Conservation (phyloP, 805 yeast species). For the Naumovozyma baii region DNA sequence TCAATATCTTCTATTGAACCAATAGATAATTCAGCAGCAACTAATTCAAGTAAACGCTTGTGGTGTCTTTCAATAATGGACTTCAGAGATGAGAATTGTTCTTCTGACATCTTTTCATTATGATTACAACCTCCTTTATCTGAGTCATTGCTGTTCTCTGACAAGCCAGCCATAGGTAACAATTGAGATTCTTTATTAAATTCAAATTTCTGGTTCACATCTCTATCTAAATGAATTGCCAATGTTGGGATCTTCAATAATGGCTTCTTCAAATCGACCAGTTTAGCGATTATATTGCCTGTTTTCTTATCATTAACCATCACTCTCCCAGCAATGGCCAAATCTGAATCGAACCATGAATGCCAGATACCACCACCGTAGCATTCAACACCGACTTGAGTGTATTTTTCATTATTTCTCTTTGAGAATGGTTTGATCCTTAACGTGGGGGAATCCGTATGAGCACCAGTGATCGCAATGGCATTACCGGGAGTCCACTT, state of each 20-base stretch:
- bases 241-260: conserved; percentile 84
- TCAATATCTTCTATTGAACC: conserved; percentile 47
- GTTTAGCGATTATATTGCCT: conserved; percentile 48
- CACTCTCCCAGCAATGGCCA: conserved; percentile 86
- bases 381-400: conserved; percentile 85
- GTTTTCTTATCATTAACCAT: conserved; percentile 42
- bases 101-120: conserved; percentile 38
- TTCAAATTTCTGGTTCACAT: conserved; percentile 67
- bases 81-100: conserved; percentile 56
- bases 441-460: conserved; percentile 87
- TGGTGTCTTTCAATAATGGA: conserved; percentile 68
- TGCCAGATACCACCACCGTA: conserved; percentile 97
- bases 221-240: conserved; percentile 84
- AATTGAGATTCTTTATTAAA: conserved; percentile 83
- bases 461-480: conserved; percentile 86
- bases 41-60: conserved; percentile 51
- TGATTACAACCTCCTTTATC: conserved; percentile 36
- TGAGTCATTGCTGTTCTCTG: conserved; percentile 15
- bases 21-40: conserved; percentile 57
- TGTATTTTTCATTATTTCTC: conserved; percentile 59
- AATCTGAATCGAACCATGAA: conserved; percentile 93
- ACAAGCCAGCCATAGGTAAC: conserved; percentile 73
- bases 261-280: conserved; percentile 77
- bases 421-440: conserved; percentile 82
- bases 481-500: conserved; percentile 70